These are phyloP conservation scores for Aspergillus sclerotioniger DNA, from an alignment of 495 filamentous ascomycete species.

Conservation along the genomic window DNA sequence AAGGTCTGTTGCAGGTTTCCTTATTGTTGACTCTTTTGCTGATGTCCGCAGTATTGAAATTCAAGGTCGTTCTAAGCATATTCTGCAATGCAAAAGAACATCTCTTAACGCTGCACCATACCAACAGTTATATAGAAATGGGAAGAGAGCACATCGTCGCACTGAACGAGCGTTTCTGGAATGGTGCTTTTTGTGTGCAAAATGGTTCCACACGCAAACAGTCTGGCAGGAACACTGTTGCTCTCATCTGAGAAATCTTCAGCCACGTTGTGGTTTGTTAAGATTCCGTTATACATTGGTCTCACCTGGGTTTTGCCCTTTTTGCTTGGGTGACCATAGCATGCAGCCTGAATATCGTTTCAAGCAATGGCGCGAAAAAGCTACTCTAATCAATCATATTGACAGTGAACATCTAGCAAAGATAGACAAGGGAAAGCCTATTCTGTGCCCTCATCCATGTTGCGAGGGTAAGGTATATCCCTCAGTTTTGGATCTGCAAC, in stretches of 20 bases:
- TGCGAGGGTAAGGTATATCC: slow-evolving; percentile 4
- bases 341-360: slow-evolving; percentile 7
- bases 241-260: slow-evolving; percentile 5
- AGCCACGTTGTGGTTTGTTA: slow-evolving; percentile 7
- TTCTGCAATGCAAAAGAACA: slow-evolving; percentile 22
- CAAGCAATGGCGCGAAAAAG: slow-evolving; percentile 6
- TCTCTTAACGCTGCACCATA: slow-evolving; percentile 20
- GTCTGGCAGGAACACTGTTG: slow-evolving; percentile 5
- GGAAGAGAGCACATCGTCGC: slow-evolving; percentile 21
- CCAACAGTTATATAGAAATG: slow-evolving; percentile 23
- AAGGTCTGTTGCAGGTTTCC: neutral
- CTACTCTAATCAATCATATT: slow-evolving; percentile 12
- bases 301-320: slow-evolving; percentile 8
- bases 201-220: slow-evolving; percentile 1
- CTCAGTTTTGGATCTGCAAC: slow-evolving; percentile 1
- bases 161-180: slow-evolving; percentile 12
- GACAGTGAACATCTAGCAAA: slow-evolving; percentile 8
- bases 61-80: slow-evolving; percentile 21
- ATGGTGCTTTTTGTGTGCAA: slow-evolving; percentile 6
- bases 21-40: neutral
- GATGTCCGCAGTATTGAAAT: slow-evolving; percentile 3
- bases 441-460: slow-evolving; percentile 6
- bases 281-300: slow-evolving; percentile 12
- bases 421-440: slow-evolving; percentile 7
- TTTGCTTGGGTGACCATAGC: slow-evolving; percentile 5